Evolutionary conservation across 2,329 filamentous ascomycete species (phyloP).

Genomic region (Fusarium drepaniforme): DNA sequence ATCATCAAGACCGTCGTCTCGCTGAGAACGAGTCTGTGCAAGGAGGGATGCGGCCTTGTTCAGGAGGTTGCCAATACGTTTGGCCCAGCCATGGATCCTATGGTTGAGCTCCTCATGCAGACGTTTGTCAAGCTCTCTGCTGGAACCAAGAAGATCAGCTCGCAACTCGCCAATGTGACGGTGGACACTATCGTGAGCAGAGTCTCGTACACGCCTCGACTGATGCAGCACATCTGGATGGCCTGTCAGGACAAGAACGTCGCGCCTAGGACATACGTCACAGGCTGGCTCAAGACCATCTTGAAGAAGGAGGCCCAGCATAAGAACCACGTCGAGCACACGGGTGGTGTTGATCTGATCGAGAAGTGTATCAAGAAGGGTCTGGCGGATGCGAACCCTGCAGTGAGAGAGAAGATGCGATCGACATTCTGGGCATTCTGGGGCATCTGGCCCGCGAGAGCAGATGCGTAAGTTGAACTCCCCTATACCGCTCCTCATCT

Average conservation of each 20-base stretch:
- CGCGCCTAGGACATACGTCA: constrained; percentile 82
- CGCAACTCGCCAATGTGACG: constrained; percentile 83
- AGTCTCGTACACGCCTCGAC: constrained; percentile 81
- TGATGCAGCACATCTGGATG: constrained; percentile 86
- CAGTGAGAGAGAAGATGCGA: constrained; percentile 88
- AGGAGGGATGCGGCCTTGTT: constrained; percentile 84
- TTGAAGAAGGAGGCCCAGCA: constrained; percentile 82
- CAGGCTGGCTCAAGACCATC: constrained; percentile 87
- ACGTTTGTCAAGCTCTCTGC: constrained; percentile 90
- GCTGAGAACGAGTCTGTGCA: constrained; percentile 88
- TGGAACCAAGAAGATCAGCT: constrained; percentile 92
- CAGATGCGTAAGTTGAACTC: constrained; percentile 71
- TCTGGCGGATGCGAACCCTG: constrained; percentile 89
- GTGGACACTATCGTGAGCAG: constrained; percentile 85
- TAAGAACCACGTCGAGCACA: constrained; percentile 86
- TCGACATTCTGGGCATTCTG: constrained; percentile 89
- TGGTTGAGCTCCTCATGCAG: constrained; percentile 92
- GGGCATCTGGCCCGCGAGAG: constrained; percentile 80
- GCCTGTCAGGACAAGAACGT: constrained; percentile 95
- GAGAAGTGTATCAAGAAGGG: constrained; percentile 93
- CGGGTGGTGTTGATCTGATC: constrained; percentile 83
- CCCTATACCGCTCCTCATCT: not conserved
- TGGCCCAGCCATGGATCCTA: constrained; percentile 83
- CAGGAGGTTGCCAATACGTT: constrained; percentile 86
- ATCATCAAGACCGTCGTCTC: constrained; percentile 89